Percentiles rank a stretch among this genome's conserved stretches.
phyloP scores from a whole-genome alignment of 2,329 filamentous ascomycete genomes.

The Trichophyton schoenleinii region DNA sequence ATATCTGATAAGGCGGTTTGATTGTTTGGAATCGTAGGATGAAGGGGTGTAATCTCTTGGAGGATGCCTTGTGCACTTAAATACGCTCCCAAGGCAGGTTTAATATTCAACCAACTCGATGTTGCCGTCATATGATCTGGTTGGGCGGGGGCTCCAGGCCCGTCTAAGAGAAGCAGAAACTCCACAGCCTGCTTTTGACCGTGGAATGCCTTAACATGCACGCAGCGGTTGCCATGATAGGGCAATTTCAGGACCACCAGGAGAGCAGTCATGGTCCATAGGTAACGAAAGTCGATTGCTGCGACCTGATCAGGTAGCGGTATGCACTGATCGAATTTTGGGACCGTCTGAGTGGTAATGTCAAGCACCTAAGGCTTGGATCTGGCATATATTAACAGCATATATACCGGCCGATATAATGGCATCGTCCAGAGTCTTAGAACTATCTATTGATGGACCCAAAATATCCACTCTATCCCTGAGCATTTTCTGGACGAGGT shows the following conservation, averaged over 20 bases:
- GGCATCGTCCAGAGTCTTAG: background rate
- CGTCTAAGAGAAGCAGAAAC: background rate
- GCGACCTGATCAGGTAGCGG: background rate
- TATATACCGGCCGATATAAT: background rate
- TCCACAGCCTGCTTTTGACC: constrained; percentile 3
- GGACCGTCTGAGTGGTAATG: too few species aligned
- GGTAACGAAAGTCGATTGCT: constrained; percentile 2
- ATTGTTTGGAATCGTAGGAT: background rate
- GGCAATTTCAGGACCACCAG: background rate
- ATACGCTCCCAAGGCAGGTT: background rate
- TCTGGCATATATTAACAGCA: background rate
- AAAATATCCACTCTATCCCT: background rate
- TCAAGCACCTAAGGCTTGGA: background rate
- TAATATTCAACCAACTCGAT: background rate
- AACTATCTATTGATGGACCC: background rate
- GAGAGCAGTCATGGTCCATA: background rate
- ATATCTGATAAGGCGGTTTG: background rate
- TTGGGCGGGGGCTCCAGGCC: background rate
- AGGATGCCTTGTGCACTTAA: background rate
- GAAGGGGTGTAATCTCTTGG: background rate
- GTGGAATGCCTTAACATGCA: constrained; percentile 4
- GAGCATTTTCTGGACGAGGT: constrained; percentile 1
- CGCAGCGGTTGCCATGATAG: background rate
- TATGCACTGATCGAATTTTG: background rate
- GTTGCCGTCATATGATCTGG: background rate